A percentile compares a stretch with the other conserved stretches of the same genome.
Evolutionary conservation across 371 early-diverging fungal genomes (phyloP).

Genomic region (Enterocytospora artemiae): DNA sequence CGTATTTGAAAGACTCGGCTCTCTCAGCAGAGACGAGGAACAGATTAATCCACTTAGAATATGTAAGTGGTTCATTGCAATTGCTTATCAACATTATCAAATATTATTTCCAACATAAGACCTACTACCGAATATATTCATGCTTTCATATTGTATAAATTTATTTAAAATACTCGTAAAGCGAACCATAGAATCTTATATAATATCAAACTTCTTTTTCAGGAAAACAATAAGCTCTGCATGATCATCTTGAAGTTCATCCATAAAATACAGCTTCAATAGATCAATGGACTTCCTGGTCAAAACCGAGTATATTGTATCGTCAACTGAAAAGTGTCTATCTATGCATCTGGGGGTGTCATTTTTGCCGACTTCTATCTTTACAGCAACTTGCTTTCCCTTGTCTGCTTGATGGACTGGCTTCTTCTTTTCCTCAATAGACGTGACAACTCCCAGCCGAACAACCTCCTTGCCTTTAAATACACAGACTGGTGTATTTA

Average conservation of each 20-base stretch:
- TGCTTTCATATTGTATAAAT: no score
- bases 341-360: conserved; percentile 80
- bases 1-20: no score
- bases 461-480: conserved; percentile 61
- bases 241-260: conserved; percentile 81
- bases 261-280: conserved; percentile 82
- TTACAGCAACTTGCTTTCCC: conserved; percentile 82
- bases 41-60: no score
- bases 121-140: background rate
- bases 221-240: conserved; percentile 74
- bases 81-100: background rate
- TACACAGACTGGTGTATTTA: conserved; percentile 87
- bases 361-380: conserved; percentile 75
- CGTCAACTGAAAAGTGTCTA: conserved; percentile 79
- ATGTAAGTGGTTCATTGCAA: background rate
- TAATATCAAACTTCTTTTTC: conserved; percentile 56
- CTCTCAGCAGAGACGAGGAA: no score
- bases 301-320: conserved; percentile 64
- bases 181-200: conserved; percentile 36
- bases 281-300: conserved; percentile 85
- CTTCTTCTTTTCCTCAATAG: conserved; percentile 90
- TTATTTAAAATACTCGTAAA: no score
- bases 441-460: conserved; percentile 76
- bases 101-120: background rate
- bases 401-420: conserved; percentile 68